These are phyloP conservation scores for Venturia nashicola DNA, from an alignment of 2,329 filamentous ascomycete genomes.

Conservation along the genomic window DNA sequence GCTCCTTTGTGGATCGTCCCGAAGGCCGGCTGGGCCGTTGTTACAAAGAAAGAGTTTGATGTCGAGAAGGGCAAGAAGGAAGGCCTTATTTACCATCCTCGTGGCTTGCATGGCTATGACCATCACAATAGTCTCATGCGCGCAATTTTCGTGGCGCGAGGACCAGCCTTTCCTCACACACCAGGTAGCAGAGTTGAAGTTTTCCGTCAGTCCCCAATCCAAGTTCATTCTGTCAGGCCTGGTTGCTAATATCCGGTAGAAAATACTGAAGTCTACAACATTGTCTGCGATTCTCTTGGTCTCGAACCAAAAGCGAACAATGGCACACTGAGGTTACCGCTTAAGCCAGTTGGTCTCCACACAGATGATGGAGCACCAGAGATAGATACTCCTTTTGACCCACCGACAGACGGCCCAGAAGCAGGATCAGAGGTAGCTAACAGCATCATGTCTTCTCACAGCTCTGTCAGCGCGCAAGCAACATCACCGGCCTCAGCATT, in stretches of 20 bases:
- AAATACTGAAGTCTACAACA: slow-evolving; percentile 92
- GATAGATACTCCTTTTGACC: slow-evolving; percentile 42
- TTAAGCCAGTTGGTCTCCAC: slow-evolving; percentile 52
- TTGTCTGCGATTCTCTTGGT: slow-evolving; percentile 77
- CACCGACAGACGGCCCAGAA: slow-evolving; percentile 16
- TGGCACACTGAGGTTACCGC: slow-evolving; percentile 65
- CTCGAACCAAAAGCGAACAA: slow-evolving; percentile 70
- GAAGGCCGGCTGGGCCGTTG: slow-evolving; percentile 84
- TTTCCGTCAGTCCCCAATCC: slow-evolving; percentile 56
- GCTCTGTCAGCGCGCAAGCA: not conserved
- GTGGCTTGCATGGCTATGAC: slow-evolving; percentile 87
- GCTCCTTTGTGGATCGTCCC: slow-evolving; percentile 92
- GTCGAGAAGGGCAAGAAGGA: slow-evolving; percentile 53
- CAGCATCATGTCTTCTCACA: not conserved
- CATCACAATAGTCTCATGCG: slow-evolving; percentile 91
- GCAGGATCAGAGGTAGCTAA: not conserved
- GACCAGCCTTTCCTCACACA: slow-evolving; percentile 80
- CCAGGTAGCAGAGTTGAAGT: slow-evolving; percentile 66
- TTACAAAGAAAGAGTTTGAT: slow-evolving; percentile 67
- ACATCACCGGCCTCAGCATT: not conserved
- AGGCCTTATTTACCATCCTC: slow-evolving; percentile 60
- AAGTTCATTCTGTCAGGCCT: not conserved
- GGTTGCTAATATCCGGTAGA: slow-evolving; percentile 39
- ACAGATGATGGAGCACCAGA: slow-evolving; percentile 31
- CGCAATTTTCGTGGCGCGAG: slow-evolving; percentile 84